Percentiles rank a stretch among this genome's conserved stretches.
phyloP scores from a whole-genome alignment of 2,329 filamentous ascomycete species.

The Trichoderma aggressivum region DNA sequence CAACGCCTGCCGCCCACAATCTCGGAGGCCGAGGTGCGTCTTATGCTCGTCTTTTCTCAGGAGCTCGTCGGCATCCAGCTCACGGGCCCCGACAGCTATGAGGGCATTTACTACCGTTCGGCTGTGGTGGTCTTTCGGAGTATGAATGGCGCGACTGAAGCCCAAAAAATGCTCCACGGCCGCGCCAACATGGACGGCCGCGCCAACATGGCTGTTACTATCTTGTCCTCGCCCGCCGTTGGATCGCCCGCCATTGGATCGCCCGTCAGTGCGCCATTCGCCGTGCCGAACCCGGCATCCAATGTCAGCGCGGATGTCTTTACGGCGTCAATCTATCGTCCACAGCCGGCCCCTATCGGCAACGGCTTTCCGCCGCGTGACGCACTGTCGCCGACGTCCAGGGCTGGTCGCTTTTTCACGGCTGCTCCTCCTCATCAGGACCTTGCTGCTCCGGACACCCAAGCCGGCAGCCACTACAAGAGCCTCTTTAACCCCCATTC shows the following conservation, averaged over 20 bases:
- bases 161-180: conserved; percentile 53
- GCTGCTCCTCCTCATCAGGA: conserved; percentile 53
- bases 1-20: conserved; percentile 53
- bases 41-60: conserved; percentile 59
- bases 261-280: not conserved
- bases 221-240: conserved; percentile 44
- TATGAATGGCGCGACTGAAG: conserved; percentile 51
- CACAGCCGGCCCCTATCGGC: conserved; percentile 59
- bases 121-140: conserved; percentile 54
- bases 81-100: conserved; percentile 46
- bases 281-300: conserved; percentile 24
- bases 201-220: conserved; percentile 55
- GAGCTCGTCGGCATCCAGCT: conserved; percentile 52
- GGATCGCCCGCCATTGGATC: conserved; percentile 20
- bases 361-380: conserved; percentile 50
- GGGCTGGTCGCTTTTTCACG: conserved; percentile 29
- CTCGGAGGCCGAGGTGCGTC: conserved; percentile 50
- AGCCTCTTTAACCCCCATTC: conserved; percentile 70
- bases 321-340: conserved; percentile 51
- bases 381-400: conserved; percentile 56
- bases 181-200: conserved; percentile 51
- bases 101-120: conserved; percentile 49
- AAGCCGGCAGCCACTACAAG: conserved; percentile 53
- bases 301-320: conserved; percentile 58
- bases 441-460: conserved; percentile 43